Percentiles rank a stretch among this genome's conserved stretches.
Evolutionary conservation across 2,329 filamentous ascomycete species (phyloP).

Genomic region (Fusarium aywerte): DNA sequence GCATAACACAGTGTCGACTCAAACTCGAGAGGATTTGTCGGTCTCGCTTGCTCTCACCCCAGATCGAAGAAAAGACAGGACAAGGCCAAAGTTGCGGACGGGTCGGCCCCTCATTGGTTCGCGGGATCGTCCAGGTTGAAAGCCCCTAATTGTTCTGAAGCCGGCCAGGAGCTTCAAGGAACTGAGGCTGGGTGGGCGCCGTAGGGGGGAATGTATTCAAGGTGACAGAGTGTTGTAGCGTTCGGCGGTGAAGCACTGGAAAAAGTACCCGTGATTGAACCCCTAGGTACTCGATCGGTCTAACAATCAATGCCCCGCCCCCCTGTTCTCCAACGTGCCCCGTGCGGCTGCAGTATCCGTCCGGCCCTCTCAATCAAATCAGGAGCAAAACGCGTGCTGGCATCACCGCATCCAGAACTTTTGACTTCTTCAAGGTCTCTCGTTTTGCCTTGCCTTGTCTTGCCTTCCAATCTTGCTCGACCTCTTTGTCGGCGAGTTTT

Average conservation of each 20-base stretch:
- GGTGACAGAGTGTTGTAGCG: slow-evolving; percentile 16
- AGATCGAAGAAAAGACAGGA: slow-evolving; percentile 34
- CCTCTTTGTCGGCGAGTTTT: slow-evolving; percentile 42
- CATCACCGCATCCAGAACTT: slow-evolving; percentile 46
- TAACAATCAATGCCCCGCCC: slow-evolving; percentile 41
- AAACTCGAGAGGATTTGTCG: slow-evolving; percentile 28
- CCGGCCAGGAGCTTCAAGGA: slow-evolving; percentile 37
- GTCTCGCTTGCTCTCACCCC: slow-evolving; percentile 35
- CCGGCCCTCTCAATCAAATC: slow-evolving; percentile 45
- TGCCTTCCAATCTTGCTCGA: slow-evolving; percentile 36
- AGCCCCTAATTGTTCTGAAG: slow-evolving; percentile 45
- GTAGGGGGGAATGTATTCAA: slow-evolving; percentile 31
- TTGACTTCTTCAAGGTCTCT: slow-evolving; percentile 39
- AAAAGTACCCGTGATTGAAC: slow-evolving; percentile 24
- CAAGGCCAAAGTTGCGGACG: slow-evolving; percentile 41
- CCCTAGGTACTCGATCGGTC: slow-evolving; percentile 24
- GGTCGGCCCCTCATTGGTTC: slow-evolving; percentile 47
- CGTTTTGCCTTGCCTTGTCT: slow-evolving; percentile 35
- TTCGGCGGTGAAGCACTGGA: neutral
- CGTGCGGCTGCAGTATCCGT: slow-evolving; percentile 44
- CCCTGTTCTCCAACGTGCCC: slow-evolving; percentile 42
- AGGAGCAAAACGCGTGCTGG: slow-evolving; percentile 49
- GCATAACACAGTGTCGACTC: slow-evolving; percentile 36
- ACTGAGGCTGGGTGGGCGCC: slow-evolving; percentile 35
- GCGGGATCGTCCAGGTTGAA: slow-evolving; percentile 31